phyloP scores from a whole-genome alignment of 2,329 filamentous ascomycete genomes.

The Elsinoe necatrix region DNA sequence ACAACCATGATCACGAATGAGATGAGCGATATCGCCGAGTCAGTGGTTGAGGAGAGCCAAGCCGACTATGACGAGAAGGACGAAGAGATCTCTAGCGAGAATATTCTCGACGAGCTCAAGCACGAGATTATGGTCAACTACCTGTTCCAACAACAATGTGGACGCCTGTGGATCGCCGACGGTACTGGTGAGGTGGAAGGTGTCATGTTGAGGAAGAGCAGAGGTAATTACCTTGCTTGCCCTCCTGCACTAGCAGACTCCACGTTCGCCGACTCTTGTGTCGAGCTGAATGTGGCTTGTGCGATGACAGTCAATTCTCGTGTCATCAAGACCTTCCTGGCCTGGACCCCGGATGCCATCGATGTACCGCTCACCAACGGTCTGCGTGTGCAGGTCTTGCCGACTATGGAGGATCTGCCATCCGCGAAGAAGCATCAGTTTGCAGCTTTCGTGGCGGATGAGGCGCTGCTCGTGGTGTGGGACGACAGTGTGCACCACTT shows the following conservation, averaged over 20 bases:
- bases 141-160: slow-evolving; percentile 70
- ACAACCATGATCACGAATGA: slow-evolving; percentile 9
- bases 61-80: slow-evolving; percentile 14
- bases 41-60: slow-evolving; percentile 14
- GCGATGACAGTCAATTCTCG: slow-evolving; percentile 75
- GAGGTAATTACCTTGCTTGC: slow-evolving; percentile 64
- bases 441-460: slow-evolving; percentile 66
- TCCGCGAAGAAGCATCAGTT: slow-evolving; percentile 70
- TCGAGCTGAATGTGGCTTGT: slow-evolving; percentile 65
- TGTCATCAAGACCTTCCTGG: slow-evolving; percentile 68
- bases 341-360: slow-evolving; percentile 62
- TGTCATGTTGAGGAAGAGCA: slow-evolving; percentile 60
- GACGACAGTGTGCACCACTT: slow-evolving; percentile 70
- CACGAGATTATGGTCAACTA: slow-evolving; percentile 80
- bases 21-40: slow-evolving; percentile 8
- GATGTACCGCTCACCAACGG: slow-evolving; percentile 70
- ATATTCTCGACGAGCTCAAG: slow-evolving; percentile 61
- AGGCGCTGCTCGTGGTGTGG: slow-evolving; percentile 68
- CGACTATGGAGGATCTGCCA: slow-evolving; percentile 60
- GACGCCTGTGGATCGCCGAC: slow-evolving; percentile 64
- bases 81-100: slow-evolving; percentile 15
- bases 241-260: slow-evolving; percentile 57
- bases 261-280: slow-evolving; percentile 55
- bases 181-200: slow-evolving; percentile 61
- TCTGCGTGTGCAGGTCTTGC: slow-evolving; percentile 66